Evolutionary conservation across 371 early-diverging fungal species (phyloP).

Genomic region (Zychaea mexicana): DNA sequence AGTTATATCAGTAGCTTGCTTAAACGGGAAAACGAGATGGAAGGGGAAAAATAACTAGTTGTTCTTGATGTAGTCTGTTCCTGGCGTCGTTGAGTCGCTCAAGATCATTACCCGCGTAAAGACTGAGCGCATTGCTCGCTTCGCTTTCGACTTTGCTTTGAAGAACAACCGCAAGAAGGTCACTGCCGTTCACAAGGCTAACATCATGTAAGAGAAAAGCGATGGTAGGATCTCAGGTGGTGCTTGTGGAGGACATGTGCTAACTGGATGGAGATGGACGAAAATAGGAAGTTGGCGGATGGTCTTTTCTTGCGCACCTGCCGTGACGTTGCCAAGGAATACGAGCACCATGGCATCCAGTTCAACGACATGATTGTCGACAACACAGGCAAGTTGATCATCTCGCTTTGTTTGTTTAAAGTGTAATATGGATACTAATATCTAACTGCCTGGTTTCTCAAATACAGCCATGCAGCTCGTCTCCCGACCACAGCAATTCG

Average conservation of each 20-base stretch:
- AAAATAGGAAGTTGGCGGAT: constrained; percentile 89
- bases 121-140: constrained; percentile 96
- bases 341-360: constrained; percentile 83
- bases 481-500: constrained; percentile 94
- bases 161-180: constrained; percentile 96
- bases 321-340: constrained; percentile 92
- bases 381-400: constrained; percentile 55
- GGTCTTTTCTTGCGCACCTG: constrained; percentile 96
- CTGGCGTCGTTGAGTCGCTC: constrained; percentile 97
- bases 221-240: no score
- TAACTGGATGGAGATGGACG: no score
- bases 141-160: constrained; percentile 97
- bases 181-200: constrained; percentile 98
- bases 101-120: constrained; percentile 94
- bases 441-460: no score
- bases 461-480: constrained; percentile 91
- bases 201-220: constrained; percentile 84
- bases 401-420: no score
- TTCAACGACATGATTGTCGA: constrained; percentile 98
- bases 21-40: background rate
- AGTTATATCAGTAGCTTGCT: background rate
- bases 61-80: constrained; percentile 72
- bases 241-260: no score
- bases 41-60: background rate
- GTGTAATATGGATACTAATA: no score